phyloP scores from a whole-genome alignment of 176 grass and related monocot genomes.

The Thalia dealbata region DNA sequence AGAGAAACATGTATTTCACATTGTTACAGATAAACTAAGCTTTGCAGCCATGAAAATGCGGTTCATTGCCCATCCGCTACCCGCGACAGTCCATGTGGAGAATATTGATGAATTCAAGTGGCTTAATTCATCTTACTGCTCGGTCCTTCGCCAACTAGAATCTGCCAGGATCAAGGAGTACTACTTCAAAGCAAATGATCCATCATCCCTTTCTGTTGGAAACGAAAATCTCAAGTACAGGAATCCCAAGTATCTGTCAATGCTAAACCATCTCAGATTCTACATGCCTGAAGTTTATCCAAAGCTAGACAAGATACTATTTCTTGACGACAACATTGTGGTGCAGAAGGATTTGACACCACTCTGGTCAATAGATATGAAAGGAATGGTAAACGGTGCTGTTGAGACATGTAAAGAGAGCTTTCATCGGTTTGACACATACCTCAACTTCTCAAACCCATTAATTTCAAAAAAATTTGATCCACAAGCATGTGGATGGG shows the following conservation, averaged over 20 bases:
- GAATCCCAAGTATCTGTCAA: constrained; percentile 96
- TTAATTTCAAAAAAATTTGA: constrained; percentile 85
- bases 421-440: constrained; percentile 94
- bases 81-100: constrained; percentile 59
- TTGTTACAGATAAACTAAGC: constrained; percentile 85
- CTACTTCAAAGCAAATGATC: constrained; percentile 89
- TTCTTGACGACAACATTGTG: constrained; percentile 91
- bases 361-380: constrained; percentile 67
- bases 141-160: constrained; percentile 88
- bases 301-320: constrained; percentile 88
- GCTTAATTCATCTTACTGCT: constrained; percentile 94
- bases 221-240: constrained; percentile 88
- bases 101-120: constrained; percentile 95
- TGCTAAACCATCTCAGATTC: constrained; percentile 93
- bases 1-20: constrained; percentile 88
- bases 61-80: constrained; percentile 52
- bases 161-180: constrained; percentile 84
- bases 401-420: constrained; percentile 98
- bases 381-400: constrained; percentile 95
- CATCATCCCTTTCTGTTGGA: constrained; percentile 79
- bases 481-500: constrained; percentile 90
- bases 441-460: constrained; percentile 81
- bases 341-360: constrained; percentile 86
- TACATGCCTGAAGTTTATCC: constrained; percentile 96
- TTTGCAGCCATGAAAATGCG: constrained; percentile 97